phyloP scores from a whole-genome alignment of 2,329 filamentous ascomycete genomes.

The Monilinia aucupariae region DNA sequence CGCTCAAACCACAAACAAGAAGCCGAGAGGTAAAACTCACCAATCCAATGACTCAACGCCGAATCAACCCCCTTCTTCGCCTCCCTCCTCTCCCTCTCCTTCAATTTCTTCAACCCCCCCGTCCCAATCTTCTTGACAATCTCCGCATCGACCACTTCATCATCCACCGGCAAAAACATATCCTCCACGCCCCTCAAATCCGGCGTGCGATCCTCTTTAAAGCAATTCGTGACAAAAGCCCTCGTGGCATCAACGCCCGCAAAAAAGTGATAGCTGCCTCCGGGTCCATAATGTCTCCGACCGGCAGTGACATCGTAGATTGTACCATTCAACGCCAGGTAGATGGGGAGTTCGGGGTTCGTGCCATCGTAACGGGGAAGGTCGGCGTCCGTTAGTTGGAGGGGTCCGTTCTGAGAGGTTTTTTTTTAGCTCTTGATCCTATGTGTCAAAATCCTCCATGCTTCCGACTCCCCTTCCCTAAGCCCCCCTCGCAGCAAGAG shows the following conservation, averaged over 20 bases:
- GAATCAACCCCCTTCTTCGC: conserved; percentile 62
- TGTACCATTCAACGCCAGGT: conserved; percentile 82
- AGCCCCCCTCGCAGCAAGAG: neutral
- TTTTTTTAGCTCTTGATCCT: neutral
- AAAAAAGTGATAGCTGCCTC: conserved; percentile 82
- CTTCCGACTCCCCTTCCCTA: neutral
- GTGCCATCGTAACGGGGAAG: conserved; percentile 72
- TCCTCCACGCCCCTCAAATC: conserved; percentile 84
- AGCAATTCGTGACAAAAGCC: conserved; percentile 89
- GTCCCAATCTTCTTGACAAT: conserved; percentile 37
- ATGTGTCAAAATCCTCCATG: neutral
- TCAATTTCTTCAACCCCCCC: conserved; percentile 48
- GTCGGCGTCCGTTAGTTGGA: conserved; percentile 68
- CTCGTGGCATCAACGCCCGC: conserved; percentile 80
- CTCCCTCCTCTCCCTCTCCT: conserved; percentile 57
- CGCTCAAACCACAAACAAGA: neutral
- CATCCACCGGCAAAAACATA: conserved; percentile 68
- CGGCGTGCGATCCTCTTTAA: conserved; percentile 67
- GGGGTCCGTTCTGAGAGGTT: conserved; percentile 46
- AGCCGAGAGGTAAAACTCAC: neutral
- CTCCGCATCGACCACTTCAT: conserved; percentile 53
- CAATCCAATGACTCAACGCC: conserved; percentile 65
- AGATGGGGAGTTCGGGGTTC: conserved; percentile 70
- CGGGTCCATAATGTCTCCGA: conserved; percentile 69
- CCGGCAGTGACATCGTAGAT: conserved; percentile 78